These are phyloP conservation scores for Phytopythium boreale DNA, from an alignment of 352 stramenopile species.

Conservation along the genomic window DNA sequence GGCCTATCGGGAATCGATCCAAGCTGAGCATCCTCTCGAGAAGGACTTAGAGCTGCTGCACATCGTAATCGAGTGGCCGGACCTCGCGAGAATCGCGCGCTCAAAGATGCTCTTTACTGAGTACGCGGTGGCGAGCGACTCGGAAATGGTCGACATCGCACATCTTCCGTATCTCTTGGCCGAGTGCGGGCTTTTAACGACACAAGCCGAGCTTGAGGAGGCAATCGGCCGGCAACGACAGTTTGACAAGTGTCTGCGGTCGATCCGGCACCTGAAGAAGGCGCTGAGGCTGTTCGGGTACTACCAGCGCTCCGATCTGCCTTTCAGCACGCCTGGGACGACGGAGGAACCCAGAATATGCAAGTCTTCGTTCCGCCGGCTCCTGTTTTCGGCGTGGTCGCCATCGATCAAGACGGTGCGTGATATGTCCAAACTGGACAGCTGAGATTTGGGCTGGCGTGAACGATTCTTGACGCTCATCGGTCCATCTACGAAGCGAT, in stretches of 20 bases:
- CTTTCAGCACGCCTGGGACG: conserved; percentile 29
- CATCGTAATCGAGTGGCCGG: conserved; percentile 42
- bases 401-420: conserved; percentile 35
- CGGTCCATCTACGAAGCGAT: conserved; percentile 21
- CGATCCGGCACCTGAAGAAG: conserved; percentile 42
- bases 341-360: conserved; percentile 45
- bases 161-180: conserved; percentile 44
- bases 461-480: not conserved
- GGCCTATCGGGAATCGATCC: conserved; percentile 45
- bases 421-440: not conserved
- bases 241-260: conserved; percentile 38
- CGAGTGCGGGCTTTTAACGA: conserved; percentile 31
- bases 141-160: not conserved
- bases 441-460: not conserved
- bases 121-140: conserved; percentile 19
- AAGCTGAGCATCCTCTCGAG: conserved; percentile 34
- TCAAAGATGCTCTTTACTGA: conserved; percentile 38
- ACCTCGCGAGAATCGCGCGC: conserved; percentile 14
- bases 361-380: conserved; percentile 34
- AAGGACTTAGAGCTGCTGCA: conserved; percentile 37
- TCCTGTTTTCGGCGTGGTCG: conserved; percentile 49
- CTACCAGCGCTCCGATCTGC: conserved; percentile 40
- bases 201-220: conserved; percentile 33
- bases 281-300: conserved; percentile 66
- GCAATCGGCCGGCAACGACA: conserved; percentile 34